Evolutionary conservation across 2,329 filamentous ascomycete genomes (phyloP).

Genomic region (Fusarium proliferatum): DNA sequence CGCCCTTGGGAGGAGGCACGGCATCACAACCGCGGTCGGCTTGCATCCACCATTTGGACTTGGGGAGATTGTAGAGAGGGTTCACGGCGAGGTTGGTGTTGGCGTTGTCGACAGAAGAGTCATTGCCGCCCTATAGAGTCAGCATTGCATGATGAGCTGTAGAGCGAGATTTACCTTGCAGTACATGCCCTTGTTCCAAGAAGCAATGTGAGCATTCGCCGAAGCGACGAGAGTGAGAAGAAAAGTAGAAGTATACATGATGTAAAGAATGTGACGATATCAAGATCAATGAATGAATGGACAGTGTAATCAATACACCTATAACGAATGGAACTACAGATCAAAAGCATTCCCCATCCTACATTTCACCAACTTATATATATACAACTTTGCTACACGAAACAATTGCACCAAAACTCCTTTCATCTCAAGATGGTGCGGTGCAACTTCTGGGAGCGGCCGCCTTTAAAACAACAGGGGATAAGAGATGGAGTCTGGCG

Average conservation of each 20-base stretch:
- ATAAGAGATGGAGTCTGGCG: background rate
- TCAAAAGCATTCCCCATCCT: background rate
- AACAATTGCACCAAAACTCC: conserved; percentile 7
- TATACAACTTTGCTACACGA: background rate
- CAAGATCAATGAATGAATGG: background rate
- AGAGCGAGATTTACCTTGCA: conserved; percentile 32
- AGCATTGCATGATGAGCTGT: background rate
- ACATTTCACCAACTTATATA: conserved; percentile 5
- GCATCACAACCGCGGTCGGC: conserved; percentile 59
- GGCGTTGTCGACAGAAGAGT: conserved; percentile 48
- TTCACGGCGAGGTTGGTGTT: conserved; percentile 60
- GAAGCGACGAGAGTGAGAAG: conserved; percentile 36
- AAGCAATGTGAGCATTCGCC: conserved; percentile 42
- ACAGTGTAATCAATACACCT: conserved; percentile 40
- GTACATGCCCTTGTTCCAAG: conserved; percentile 46
- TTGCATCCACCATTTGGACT: conserved; percentile 63
- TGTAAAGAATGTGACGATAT: background rate
- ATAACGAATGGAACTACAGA: conserved; percentile 24
- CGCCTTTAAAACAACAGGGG: conserved; percentile 29
- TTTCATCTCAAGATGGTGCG: conserved; percentile 37
- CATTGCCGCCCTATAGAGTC: conserved; percentile 44
- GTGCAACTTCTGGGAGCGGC: conserved; percentile 31
- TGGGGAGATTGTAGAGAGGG: conserved; percentile 58
- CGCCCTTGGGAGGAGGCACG: conserved; percentile 48
- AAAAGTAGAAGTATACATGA: conserved; percentile 37